Evolutionary conservation across 495 filamentous ascomycete genomes (phyloP).

Genomic region (Podospora conica): DNA sequence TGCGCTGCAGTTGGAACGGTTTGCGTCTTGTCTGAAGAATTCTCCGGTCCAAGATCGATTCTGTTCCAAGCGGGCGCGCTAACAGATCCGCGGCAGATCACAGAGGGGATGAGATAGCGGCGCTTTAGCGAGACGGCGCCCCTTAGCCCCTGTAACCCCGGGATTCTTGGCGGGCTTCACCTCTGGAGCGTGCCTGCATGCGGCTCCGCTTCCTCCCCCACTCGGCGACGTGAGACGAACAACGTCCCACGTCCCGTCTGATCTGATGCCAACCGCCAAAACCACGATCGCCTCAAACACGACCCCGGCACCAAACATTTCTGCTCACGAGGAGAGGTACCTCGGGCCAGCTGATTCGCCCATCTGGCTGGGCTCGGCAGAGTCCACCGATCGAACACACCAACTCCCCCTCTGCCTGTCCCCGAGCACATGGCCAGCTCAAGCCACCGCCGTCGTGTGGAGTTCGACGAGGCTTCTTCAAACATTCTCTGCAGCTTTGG

Average conservation of each 20-base stretch:
- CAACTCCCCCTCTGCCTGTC: background rate
- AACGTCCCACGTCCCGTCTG: constrained; percentile 32
- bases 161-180: background rate
- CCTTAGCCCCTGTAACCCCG: background rate
- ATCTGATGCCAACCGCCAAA: constrained; percentile 19
- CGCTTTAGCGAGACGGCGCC: background rate
- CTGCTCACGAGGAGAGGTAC: background rate
- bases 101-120: constrained; percentile 1
- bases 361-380: background rate
- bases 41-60: constrained; percentile 13
- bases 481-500: background rate
- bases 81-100: background rate
- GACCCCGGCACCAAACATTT: background rate
- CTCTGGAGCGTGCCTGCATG: constrained; percentile 14
- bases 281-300: constrained; percentile 16
- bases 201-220: constrained; percentile 21
- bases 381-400: background rate
- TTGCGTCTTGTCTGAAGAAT: constrained; percentile 20
- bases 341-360: background rate
- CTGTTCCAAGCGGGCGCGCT: background rate
- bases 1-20: constrained; percentile 1
- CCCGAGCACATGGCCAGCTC: background rate
- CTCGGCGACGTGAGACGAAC: constrained; percentile 23
- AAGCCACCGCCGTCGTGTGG: background rate
- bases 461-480: background rate